Percentiles rank a stretch among this genome's conserved stretches.
These are phyloP conservation scores for Panellus pusillus DNA, from an alignment of 768 basidiomycete species.

Conservation along the genomic window DNA sequence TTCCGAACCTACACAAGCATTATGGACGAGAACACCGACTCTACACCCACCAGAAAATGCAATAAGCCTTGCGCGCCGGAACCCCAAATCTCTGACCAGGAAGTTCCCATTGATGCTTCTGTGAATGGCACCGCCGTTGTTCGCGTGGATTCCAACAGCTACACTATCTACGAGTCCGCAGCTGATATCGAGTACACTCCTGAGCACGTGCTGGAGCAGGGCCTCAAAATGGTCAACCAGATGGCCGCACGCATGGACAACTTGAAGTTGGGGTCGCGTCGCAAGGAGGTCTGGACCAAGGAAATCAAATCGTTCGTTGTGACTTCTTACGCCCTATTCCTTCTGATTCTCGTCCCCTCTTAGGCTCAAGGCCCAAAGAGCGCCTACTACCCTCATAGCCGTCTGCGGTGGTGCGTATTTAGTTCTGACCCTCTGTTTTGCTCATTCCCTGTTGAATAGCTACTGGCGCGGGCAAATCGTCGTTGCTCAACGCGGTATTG, in stretches of 20 bases:
- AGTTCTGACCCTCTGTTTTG: not conserved
- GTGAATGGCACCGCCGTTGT: not conserved
- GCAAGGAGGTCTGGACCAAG: slow-evolving; percentile 58
- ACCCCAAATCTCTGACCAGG: too few relatives aligned
- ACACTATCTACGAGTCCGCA: slow-evolving; percentile 37
- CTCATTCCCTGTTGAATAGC: slow-evolving; percentile 31
- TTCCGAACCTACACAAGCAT: too few relatives aligned
- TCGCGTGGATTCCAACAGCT: slow-evolving; percentile 24
- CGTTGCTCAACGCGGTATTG: slow-evolving; percentile 59
- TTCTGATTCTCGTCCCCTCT: not conserved
- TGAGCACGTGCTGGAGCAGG: slow-evolving; percentile 50
- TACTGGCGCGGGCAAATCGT: slow-evolving; percentile 64
- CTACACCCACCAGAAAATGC: too few relatives aligned
- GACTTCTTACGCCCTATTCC: not conserved
- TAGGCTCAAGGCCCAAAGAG: slow-evolving; percentile 48
- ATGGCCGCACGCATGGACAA: slow-evolving; percentile 32
- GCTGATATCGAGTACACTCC: slow-evolving; percentile 49
- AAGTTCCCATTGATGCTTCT: too few relatives aligned
- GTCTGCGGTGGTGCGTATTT: slow-evolving; percentile 54
- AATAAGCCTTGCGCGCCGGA: not conserved
- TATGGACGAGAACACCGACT: too few relatives aligned
- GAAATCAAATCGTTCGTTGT: slow-evolving; percentile 48
- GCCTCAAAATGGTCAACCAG: slow-evolving; percentile 42
- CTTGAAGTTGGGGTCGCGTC: slow-evolving; percentile 51
- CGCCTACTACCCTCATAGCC: slow-evolving; percentile 62